Percentiles rank a stretch among this genome's conserved stretches.
Conservation (phyloP, 495 filamentous ascomycete genomes). For the Lasiosphaeria ovina region DNA sequence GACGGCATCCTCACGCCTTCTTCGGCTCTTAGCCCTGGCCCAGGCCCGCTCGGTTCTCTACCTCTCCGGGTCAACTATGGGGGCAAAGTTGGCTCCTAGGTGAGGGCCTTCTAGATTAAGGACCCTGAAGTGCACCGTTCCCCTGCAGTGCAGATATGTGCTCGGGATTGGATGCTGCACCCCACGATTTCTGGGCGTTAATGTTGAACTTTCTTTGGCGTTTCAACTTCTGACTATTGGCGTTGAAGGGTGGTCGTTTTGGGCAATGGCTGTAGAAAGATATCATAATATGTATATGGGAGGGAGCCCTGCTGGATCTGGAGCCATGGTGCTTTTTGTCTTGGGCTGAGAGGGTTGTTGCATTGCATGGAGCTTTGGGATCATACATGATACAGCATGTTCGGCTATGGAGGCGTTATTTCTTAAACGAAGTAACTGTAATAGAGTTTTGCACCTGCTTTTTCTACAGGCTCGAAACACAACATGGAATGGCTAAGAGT, state of each 20-base stretch:
- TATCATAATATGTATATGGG: not conserved
- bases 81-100: conserved; percentile 30
- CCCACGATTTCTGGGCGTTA: not conserved
- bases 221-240: not conserved
- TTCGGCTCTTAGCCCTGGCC: conserved; percentile 41
- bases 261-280: not conserved
- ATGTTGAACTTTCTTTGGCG: not conserved
- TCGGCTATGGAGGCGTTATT: not conserved
- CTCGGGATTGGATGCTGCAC: conserved; percentile 8
- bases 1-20: conserved; percentile 30
- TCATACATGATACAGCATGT: not conserved
- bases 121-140: not conserved
- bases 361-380: not conserved
- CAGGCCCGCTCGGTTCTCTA: conserved; percentile 17
- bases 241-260: not conserved
- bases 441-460: no score
- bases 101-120: conserved; percentile 8
- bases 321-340: not conserved
- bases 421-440: no score
- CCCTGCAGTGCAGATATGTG: not conserved
- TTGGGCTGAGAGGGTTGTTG: not conserved
- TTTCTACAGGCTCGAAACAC: no score
- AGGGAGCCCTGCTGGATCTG: not conserved
- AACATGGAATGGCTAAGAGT: no score
- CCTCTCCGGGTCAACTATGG: conserved; percentile 27